Evolutionary conservation across 2,329 filamentous ascomycete species (phyloP).

Genomic region (Sporothrix brunneoviolacea): DNA sequence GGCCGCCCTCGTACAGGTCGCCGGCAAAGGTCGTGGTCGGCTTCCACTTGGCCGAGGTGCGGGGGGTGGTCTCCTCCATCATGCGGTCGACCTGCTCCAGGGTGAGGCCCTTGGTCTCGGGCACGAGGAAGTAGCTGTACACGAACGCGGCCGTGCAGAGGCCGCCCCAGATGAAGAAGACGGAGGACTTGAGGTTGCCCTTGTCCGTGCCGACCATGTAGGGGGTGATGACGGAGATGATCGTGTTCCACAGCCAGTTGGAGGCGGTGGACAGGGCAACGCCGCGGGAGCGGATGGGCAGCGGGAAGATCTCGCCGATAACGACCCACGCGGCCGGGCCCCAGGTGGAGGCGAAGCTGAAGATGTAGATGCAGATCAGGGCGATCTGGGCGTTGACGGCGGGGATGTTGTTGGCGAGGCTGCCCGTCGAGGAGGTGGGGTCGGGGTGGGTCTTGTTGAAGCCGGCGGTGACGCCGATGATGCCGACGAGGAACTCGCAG

Average conservation of each 20-base stretch:
- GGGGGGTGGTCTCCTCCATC: slow-evolving; percentile 78
- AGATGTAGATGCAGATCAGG: slow-evolving; percentile 89
- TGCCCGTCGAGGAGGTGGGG: slow-evolving; percentile 32
- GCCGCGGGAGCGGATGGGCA: slow-evolving; percentile 81
- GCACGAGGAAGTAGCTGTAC: slow-evolving; percentile 68
- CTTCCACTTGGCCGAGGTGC: slow-evolving; percentile 70
- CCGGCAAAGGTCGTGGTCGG: slow-evolving; percentile 62
- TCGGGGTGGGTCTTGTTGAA: slow-evolving; percentile 43
- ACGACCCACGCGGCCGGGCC: slow-evolving; percentile 75
- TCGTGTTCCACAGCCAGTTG: slow-evolving; percentile 82
- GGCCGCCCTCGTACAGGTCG: slow-evolving; percentile 8
- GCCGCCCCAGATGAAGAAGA: slow-evolving; percentile 71
- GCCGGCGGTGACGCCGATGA: slow-evolving; percentile 59
- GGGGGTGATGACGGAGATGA: slow-evolving; percentile 42
- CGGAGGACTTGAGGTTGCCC: slow-evolving; percentile 60
- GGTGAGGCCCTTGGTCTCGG: slow-evolving; percentile 68
- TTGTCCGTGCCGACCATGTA: slow-evolving; percentile 57
- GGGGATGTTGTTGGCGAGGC: slow-evolving; percentile 44
- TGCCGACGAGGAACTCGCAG: slow-evolving; percentile 81
- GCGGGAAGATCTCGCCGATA: slow-evolving; percentile 85
- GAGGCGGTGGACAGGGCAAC: slow-evolving; percentile 80
- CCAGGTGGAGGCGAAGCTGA: slow-evolving; percentile 87
- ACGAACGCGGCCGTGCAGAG: slow-evolving; percentile 54
- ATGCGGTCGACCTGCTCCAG: slow-evolving; percentile 80
- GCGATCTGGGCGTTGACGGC: slow-evolving; percentile 68